Conservation (phyloP, 1,139 yeast species). For the Blastobotrys ciferrii region DNA sequence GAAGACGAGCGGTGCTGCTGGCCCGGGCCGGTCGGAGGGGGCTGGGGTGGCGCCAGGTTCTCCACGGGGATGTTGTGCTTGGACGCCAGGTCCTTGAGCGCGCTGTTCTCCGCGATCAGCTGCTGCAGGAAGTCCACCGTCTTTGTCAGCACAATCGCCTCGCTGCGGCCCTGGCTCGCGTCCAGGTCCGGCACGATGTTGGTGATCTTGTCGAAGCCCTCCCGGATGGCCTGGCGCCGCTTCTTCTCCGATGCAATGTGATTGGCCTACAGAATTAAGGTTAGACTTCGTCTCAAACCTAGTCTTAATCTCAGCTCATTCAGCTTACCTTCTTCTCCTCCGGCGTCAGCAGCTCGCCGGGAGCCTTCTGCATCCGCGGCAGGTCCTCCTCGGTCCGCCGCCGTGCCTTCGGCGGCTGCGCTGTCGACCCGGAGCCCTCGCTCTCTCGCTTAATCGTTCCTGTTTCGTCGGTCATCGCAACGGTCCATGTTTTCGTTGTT, state of each 20-base stretch:
- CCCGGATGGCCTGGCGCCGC: conserved; percentile 48
- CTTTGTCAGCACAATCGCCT: conserved; percentile 42
- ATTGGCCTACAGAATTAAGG: conserved; percentile 33
- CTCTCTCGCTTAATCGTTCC: conserved; percentile 3
- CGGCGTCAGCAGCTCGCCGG: conserved; percentile 30
- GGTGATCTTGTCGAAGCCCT: conserved; percentile 44
- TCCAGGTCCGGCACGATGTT: conserved; percentile 43
- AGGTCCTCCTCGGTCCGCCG: conserved; percentile 2
- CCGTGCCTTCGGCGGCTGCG: conserved; percentile 3
- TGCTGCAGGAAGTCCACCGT: conserved; percentile 35
- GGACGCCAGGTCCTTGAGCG: conserved; percentile 31
- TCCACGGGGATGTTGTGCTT: conserved; percentile 16
- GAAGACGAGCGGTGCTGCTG: neutral
- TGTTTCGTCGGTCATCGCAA: neutral
- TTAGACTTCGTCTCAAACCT: neutral
- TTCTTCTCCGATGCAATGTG: conserved; percentile 52
- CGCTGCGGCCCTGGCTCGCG: conserved; percentile 40
- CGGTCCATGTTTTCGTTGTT: neutral
- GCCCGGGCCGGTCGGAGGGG: neutral
- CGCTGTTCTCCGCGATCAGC: conserved; percentile 34
- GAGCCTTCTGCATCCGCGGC: conserved; percentile 20
- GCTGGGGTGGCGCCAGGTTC: conserved; percentile 13
- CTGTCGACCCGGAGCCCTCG: neutral
- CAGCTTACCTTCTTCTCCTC: conserved; percentile 31
- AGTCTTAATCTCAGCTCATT: neutral